Percentiles rank a stretch among this genome's conserved stretches.
phyloP scores from a whole-genome alignment of 75 land plant genomes.

The Pinus taeda region DNA sequence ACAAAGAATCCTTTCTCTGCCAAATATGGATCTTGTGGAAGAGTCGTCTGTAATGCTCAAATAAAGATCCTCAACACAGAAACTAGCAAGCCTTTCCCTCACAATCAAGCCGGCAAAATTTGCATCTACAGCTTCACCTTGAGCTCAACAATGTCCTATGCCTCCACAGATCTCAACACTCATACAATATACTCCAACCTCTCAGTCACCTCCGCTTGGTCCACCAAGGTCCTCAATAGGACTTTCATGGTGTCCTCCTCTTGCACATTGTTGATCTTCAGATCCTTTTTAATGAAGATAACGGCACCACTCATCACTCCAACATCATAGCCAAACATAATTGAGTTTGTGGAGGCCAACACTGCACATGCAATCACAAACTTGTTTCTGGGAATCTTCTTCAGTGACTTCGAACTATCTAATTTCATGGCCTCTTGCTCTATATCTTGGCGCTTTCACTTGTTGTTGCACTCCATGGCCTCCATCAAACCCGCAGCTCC shows the following conservation, averaged over 20 bases:
- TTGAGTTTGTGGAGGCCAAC: no score
- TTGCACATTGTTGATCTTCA: constrained; percentile 44
- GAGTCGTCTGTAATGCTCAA: constrained; percentile 69
- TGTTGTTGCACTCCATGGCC: no score
- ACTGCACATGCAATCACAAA: no score
- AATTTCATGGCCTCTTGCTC: no score
- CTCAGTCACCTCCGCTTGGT: constrained; percentile 25
- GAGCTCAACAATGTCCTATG: no score
- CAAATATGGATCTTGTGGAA: constrained; percentile 75
- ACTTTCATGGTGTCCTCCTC: constrained; percentile 53
- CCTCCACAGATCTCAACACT: constrained; percentile 34
- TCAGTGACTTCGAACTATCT: no score
- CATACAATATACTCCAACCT: constrained; percentile 26
- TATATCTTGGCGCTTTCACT: no score
- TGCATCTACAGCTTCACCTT: no score
- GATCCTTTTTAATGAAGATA: constrained; percentile 54
- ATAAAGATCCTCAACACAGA: constrained; percentile 59
- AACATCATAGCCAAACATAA: no score
- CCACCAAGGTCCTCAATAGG: constrained; percentile 28
- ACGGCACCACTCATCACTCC: constrained; percentile 89
- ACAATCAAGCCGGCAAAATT: constrained; percentile 74
- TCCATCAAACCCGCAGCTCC: no score
- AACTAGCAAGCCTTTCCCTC: constrained; percentile 23
- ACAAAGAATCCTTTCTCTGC: constrained; percentile 55
- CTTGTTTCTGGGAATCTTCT: no score